phyloP scores from a whole-genome alignment of 2,329 filamentous ascomycete genomes.

The Curvularia sp. region DNA sequence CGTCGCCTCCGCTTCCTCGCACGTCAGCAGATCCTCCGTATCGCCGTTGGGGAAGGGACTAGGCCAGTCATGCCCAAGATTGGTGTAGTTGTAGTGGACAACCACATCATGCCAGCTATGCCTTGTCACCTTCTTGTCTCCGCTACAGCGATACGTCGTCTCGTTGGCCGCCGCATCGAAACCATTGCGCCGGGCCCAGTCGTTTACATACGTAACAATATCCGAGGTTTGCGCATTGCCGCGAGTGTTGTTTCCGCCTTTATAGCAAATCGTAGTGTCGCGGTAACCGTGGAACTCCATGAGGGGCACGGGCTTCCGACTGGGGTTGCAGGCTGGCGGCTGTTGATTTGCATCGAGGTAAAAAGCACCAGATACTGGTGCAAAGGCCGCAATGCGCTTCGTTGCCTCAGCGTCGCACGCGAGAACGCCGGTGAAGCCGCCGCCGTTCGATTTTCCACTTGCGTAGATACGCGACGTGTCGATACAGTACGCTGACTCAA shows the following conservation, averaged over 20 bases:
- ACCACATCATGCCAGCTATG: slow-evolving; percentile 43
- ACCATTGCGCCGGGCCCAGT: slow-evolving; percentile 50
- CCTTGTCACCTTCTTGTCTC: slow-evolving; percentile 35
- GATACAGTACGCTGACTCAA: slow-evolving; percentile 55
- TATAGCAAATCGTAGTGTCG: slow-evolving; percentile 53
- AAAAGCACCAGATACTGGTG: slow-evolving; percentile 56
- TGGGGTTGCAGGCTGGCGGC: slow-evolving; percentile 37
- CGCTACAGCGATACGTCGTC: slow-evolving; percentile 40
- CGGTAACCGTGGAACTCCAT: slow-evolving; percentile 55
- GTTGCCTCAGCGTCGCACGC: slow-evolving; percentile 56
- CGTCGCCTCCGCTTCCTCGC: slow-evolving; percentile 41
- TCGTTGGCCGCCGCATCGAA: slow-evolving; percentile 35
- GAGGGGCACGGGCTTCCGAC: slow-evolving; percentile 46
- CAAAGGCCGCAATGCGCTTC: slow-evolving; percentile 58
- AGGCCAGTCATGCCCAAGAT: slow-evolving; percentile 54
- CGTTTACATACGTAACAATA: slow-evolving; percentile 43
- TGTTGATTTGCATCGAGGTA: slow-evolving; percentile 46
- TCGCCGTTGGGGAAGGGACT: slow-evolving; percentile 42
- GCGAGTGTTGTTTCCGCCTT: slow-evolving; percentile 41
- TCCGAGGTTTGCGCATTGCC: slow-evolving; percentile 28
- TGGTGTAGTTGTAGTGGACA: slow-evolving; percentile 50
- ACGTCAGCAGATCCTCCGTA: slow-evolving; percentile 34
- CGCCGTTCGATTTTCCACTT: slow-evolving; percentile 63
- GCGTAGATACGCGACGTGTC: slow-evolving; percentile 55
- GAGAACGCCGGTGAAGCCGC: slow-evolving; percentile 57